Evolutionary conservation across 2,329 filamentous ascomycete species (phyloP).

Genomic region (Elsinoe australis): DNA sequence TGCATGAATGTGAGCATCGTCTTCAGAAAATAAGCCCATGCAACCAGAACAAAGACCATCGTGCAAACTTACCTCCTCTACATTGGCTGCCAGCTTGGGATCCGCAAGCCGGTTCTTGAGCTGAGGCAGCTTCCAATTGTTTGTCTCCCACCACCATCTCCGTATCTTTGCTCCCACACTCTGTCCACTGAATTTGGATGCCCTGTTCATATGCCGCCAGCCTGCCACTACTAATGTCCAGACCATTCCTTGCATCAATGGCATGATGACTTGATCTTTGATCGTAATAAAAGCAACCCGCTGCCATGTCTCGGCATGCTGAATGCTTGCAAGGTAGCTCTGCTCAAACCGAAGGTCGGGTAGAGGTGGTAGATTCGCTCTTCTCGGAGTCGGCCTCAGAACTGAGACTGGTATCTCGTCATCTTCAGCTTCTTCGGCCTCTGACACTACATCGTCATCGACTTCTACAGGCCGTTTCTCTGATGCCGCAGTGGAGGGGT

Average conservation of each 20-base stretch:
- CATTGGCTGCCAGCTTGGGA: slow-evolving; percentile 30
- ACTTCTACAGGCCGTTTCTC: slow-evolving; percentile 53
- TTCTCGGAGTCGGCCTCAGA: slow-evolving; percentile 48
- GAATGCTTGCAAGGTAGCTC: slow-evolving; percentile 89
- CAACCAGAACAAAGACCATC: not conserved
- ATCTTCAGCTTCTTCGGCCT: slow-evolving; percentile 47
- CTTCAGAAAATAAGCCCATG: slow-evolving; percentile 15
- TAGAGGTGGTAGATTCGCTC: slow-evolving; percentile 57
- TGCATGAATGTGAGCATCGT: slow-evolving; percentile 19
- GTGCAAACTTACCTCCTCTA: slow-evolving; percentile 31
- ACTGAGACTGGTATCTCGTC: slow-evolving; percentile 64
- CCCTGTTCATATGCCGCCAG: slow-evolving; percentile 85
- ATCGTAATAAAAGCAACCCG: slow-evolving; percentile 76
- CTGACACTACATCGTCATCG: slow-evolving; percentile 34
- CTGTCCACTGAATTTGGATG: slow-evolving; percentile 66
- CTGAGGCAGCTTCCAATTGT: slow-evolving; percentile 71
- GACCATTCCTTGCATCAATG: slow-evolving; percentile 77
- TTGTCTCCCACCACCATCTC: slow-evolving; percentile 92
- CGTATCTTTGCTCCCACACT: slow-evolving; percentile 68
- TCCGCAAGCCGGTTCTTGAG: slow-evolving; percentile 27
- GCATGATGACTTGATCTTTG: slow-evolving; percentile 83
- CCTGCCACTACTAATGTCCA: slow-evolving; percentile 80
- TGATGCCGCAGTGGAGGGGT: slow-evolving; percentile 69
- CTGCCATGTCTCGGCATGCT: slow-evolving; percentile 69
- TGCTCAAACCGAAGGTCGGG: slow-evolving; percentile 92